phyloP scores from a whole-genome alignment of 2,329 filamentous ascomycete species.

The Ophiostoma angusticollis region DNA sequence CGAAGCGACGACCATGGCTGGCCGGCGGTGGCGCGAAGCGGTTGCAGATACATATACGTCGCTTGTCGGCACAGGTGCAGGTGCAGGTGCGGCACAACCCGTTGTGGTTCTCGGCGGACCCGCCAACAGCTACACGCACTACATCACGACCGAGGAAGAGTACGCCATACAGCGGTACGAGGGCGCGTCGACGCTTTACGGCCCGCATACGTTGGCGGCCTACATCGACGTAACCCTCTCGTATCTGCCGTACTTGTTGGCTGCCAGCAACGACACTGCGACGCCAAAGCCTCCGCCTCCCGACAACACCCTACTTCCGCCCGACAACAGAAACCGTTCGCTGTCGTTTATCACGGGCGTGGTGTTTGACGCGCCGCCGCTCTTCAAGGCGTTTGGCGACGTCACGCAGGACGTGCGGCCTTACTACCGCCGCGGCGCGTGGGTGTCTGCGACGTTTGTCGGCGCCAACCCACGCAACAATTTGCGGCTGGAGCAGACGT shows the following conservation, averaged over 20 bases:
- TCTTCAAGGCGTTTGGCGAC: constrained; percentile 58
- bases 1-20: constrained; percentile 87
- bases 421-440: constrained; percentile 41
- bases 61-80: neutral
- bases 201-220: constrained; percentile 69
- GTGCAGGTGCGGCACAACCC: too few species aligned
- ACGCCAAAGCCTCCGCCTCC: constrained; percentile 24
- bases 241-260: constrained; percentile 53
- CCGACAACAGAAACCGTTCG: constrained; percentile 63
- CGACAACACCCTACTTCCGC: constrained; percentile 47
- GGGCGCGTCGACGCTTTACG: constrained; percentile 78
- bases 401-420: constrained; percentile 41
- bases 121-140: constrained; percentile 67
- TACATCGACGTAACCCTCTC: constrained; percentile 70
- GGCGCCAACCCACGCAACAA: constrained; percentile 88
- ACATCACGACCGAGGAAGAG: constrained; percentile 23
- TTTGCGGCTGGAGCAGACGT: constrained; percentile 65
- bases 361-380: constrained; percentile 53
- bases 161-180: constrained; percentile 63
- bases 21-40: constrained; percentile 70
- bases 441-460: constrained; percentile 57
- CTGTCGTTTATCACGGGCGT: constrained; percentile 71
- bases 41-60: constrained; percentile 38
- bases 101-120: constrained; percentile 73
- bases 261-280: constrained; percentile 29